Evolutionary conservation across 768 basidiomycete genomes (phyloP).

Genomic region (Imleria badia): DNA sequence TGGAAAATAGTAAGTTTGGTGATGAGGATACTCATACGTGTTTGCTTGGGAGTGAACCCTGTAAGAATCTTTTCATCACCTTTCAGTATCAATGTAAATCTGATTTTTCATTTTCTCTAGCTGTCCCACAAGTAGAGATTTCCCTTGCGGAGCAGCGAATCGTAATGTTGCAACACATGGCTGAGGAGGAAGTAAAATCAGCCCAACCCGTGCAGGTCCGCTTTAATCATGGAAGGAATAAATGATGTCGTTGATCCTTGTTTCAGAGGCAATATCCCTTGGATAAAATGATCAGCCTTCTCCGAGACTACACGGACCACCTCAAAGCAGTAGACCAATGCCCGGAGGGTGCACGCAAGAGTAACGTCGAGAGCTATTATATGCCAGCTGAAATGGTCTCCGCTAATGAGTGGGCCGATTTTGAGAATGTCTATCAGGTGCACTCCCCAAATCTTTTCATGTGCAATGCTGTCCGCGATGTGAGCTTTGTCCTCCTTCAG

Average conservation of each 20-base stretch:
- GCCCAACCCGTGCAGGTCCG: slow-evolving; percentile 17
- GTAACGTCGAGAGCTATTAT: slow-evolving; percentile 50
- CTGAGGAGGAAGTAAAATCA: slow-evolving; percentile 11
- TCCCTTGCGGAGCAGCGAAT: slow-evolving; percentile 56
- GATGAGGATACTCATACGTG: slow-evolving; percentile 81
- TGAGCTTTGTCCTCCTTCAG: slow-evolving; percentile 38
- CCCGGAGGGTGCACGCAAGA: slow-evolving; percentile 31
- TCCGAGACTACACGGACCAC: slow-evolving; percentile 60
- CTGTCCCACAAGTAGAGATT: slow-evolving; percentile 65
- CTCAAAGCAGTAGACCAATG: slow-evolving; percentile 47
- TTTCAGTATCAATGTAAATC: not conserved
- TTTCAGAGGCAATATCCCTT: slow-evolving; percentile 27
- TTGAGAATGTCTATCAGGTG: slow-evolving; percentile 89
- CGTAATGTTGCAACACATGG: slow-evolving; percentile 40
- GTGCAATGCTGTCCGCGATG: slow-evolving; percentile 76
- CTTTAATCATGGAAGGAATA: not conserved
- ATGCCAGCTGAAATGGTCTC: slow-evolving; percentile 69
- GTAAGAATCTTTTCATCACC: slow-evolving; percentile 39
- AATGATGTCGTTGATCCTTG: slow-evolving; percentile 1
- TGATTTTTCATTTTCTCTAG: slow-evolving; percentile 33
- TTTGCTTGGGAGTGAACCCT: slow-evolving; percentile 67
- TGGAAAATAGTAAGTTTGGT: slow-evolving; percentile 76
- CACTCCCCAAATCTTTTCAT: slow-evolving; percentile 83
- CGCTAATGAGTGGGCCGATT: slow-evolving; percentile 72
- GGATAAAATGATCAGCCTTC: slow-evolving; percentile 54